phyloP scores from a whole-genome alignment of 169 alveolate genomes.

The Plasmodium adleri region DNA sequence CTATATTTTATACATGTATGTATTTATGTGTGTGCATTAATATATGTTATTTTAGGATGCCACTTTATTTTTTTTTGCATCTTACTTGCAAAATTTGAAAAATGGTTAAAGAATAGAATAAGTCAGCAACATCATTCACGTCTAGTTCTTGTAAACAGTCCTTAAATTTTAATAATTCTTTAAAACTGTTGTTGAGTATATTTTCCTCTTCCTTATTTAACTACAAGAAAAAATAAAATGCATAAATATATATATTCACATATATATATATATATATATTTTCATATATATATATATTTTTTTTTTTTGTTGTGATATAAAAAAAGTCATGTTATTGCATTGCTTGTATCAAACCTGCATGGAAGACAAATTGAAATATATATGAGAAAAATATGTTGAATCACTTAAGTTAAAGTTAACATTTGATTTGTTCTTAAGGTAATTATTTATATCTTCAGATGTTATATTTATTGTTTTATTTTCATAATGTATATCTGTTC shows the following conservation, averaged over 20 bases:
- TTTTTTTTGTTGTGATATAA: neutral
- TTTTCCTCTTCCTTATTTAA: conserved; percentile 25
- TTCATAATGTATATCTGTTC: too few relatives aligned
- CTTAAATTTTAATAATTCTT: conserved; percentile 4
- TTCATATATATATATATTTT: neutral
- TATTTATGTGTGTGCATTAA: neutral
- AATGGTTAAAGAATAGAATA: conserved; percentile 37
- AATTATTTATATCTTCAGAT: conserved; percentile 23
- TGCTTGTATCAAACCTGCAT: conserved; percentile 21
- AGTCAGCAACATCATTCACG: conserved; percentile 42
- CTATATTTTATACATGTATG: neutral
- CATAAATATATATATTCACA: neutral
- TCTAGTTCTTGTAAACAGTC: conserved; percentile 15
- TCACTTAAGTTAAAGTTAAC: conserved; percentile 38
- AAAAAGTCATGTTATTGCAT: neutral
- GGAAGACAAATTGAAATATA: conserved; percentile 29
- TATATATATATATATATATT: neutral
- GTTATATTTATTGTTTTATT: neutral
- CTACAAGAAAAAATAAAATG: conserved; percentile 2
- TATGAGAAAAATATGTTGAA: conserved; percentile 43
- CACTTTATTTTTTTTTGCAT: neutral
- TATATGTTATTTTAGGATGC: neutral
- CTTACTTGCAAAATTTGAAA: conserved; percentile 44
- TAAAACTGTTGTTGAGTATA: conserved; percentile 14
- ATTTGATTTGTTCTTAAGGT: conserved; percentile 10